Percentiles rank a stretch among this genome's conserved stretches.
phyloP scores from a whole-genome alignment of 495 filamentous ascomycete genomes.

The Chaetomium tenue region DNA sequence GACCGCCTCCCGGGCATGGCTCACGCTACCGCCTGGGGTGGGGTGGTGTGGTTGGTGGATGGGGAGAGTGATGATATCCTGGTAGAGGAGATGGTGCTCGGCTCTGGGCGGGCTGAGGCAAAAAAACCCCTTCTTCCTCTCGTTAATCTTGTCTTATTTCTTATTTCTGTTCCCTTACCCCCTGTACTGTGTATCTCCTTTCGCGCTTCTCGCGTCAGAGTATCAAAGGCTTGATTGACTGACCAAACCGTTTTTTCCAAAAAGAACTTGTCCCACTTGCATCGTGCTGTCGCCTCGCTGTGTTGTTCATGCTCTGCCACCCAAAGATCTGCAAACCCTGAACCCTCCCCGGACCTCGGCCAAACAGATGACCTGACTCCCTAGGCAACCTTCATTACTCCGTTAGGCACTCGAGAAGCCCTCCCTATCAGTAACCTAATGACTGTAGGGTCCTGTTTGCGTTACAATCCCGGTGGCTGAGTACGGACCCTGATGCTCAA shows the following conservation, averaged over 20 bases:
- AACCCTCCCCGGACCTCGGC: no score
- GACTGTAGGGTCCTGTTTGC: no score
- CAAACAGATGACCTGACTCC: no score
- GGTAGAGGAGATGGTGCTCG: slow-evolving; percentile 11
- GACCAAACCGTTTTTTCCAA: not conserved
- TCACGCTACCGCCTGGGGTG: slow-evolving; percentile 20
- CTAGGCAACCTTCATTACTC: no score
- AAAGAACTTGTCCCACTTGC: not conserved
- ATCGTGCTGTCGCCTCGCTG: not conserved
- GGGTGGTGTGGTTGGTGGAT: not conserved
- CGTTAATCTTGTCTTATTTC: slow-evolving; percentile 11
- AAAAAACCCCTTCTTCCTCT: slow-evolving; percentile 8
- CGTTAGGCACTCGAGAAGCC: no score
- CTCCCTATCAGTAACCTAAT: no score
- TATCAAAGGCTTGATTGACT: slow-evolving; percentile 27
- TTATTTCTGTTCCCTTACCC: slow-evolving; percentile 11
- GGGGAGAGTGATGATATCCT: slow-evolving; percentile 1
- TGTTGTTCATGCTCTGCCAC: not conserved
- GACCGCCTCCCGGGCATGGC: slow-evolving; percentile 23
- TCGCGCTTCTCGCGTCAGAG: slow-evolving; percentile 12
- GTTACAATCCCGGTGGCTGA: no score
- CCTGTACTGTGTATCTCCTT: slow-evolving; percentile 8
- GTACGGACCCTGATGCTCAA: no score
- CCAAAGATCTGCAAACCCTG: no score
- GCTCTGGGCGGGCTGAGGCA: not conserved